Conservation (phyloP, 129 eudicot species). For the Flaveria trinervia region DNA sequence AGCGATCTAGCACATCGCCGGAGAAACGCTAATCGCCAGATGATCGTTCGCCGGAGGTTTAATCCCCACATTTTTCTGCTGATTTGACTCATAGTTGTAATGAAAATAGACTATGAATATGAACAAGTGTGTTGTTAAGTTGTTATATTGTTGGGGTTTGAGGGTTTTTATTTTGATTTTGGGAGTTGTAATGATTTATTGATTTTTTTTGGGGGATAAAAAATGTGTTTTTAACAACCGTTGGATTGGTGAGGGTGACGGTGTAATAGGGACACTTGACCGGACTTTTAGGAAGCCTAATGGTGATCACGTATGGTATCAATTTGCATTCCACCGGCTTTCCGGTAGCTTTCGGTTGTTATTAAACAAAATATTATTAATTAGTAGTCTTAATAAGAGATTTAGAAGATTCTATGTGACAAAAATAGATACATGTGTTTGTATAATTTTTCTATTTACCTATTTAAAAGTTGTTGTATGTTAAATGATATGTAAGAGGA, state of each 20-base stretch:
- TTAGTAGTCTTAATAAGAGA: too few species aligned
- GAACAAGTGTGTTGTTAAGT: not conserved
- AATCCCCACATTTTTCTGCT: slow-evolving; percentile 31
- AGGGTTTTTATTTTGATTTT: not conserved
- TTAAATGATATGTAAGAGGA: too few species aligned
- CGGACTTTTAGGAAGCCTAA: slow-evolving; percentile 22
- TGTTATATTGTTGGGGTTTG: not conserved
- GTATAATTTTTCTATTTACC: too few species aligned
- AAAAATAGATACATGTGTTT: too few species aligned
- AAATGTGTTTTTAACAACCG: slow-evolving; percentile 30
- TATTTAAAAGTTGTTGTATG: too few species aligned
- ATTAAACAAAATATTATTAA: not conserved
- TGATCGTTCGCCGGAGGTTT: slow-evolving; percentile 33
- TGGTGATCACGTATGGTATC: slow-evolving; percentile 6
- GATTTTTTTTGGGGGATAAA: slow-evolving; percentile 24
- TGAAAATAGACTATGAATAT: not conserved
- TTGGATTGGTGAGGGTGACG: slow-evolving; percentile 35
- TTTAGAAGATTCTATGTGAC: too few species aligned
- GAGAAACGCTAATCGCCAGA: slow-evolving; percentile 46
- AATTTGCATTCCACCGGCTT: slow-evolving; percentile 21
- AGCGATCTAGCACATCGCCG: slow-evolving; percentile 46
- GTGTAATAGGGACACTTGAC: slow-evolving; percentile 39
- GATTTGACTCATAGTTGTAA: slow-evolving; percentile 28
- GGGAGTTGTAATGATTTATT: not conserved
- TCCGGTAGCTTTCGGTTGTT: slow-evolving; percentile 27